phyloP scores from a whole-genome alignment of 495 filamentous ascomycete genomes.

The Lophiotrema nucula region DNA sequence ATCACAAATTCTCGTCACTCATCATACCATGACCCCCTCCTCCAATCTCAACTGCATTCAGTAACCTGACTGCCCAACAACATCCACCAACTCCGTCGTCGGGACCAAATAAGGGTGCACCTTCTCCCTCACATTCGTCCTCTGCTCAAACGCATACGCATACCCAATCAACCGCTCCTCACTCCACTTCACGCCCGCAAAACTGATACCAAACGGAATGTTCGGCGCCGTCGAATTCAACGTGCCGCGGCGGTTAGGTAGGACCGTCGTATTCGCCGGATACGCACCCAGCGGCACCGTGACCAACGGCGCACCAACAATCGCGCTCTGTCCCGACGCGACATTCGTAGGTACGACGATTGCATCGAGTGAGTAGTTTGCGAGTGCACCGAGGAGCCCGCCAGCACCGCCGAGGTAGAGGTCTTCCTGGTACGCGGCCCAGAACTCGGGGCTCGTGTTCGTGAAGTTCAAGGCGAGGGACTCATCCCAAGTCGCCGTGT shows the following conservation, averaged over 20 bases:
- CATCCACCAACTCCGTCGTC: slow-evolving; percentile 46
- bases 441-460: slow-evolving; percentile 40
- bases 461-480: slow-evolving; percentile 42
- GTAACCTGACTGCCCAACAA: too few relatives aligned
- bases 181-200: slow-evolving; percentile 56
- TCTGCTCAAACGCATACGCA: slow-evolving; percentile 69
- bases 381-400: slow-evolving; percentile 51
- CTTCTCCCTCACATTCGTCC: slow-evolving; percentile 51
- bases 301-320: slow-evolving; percentile 52
- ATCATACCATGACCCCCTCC: neutral
- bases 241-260: slow-evolving; percentile 42
- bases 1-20: too few relatives aligned
- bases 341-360: slow-evolving; percentile 52
- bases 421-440: slow-evolving; percentile 42
- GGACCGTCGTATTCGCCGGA: slow-evolving; percentile 47
- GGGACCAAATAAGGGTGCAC: slow-evolving; percentile 50
- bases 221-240: slow-evolving; percentile 49
- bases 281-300: slow-evolving; percentile 56
- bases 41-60: too few relatives aligned
- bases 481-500: slow-evolving; percentile 51
- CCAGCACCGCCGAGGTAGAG: slow-evolving; percentile 49
- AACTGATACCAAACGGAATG: slow-evolving; percentile 59
- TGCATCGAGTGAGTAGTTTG: slow-evolving; percentile 49
- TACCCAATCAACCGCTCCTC: slow-evolving; percentile 59
- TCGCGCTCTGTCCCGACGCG: slow-evolving; percentile 46